Evolutionary conservation across 192 early-diverging fungal species (phyloP).

Genomic region (Funneliformis geosporum): DNA sequence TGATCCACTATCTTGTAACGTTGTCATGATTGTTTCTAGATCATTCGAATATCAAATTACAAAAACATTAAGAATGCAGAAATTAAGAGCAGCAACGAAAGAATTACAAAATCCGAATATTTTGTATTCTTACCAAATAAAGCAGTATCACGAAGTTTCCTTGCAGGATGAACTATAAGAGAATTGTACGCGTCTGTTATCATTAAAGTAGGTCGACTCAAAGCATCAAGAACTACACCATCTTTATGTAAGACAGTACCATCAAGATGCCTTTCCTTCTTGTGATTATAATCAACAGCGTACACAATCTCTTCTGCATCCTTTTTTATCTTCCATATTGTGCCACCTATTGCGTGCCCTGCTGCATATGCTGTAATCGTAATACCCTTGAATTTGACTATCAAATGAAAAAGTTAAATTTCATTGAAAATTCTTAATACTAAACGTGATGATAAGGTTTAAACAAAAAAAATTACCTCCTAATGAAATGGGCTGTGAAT

Average conservation of each 20-base stretch:
- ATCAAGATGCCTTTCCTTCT: slow-evolving; percentile 84
- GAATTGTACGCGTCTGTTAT: slow-evolving; percentile 92
- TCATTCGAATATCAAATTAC: background rate
- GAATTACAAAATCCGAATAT: background rate
- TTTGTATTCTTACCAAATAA: slow-evolving; percentile 64
- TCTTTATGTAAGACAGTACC: slow-evolving; percentile 65
- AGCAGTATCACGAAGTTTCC: slow-evolving; percentile 72
- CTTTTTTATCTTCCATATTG: slow-evolving; percentile 95
- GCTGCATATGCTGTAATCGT: slow-evolving; percentile 89
- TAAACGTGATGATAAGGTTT: background rate
- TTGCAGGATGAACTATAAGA: slow-evolving; percentile 61
- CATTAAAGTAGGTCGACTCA: slow-evolving; percentile 82
- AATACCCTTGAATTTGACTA: slow-evolving; percentile 79
- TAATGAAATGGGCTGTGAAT: slow-evolving; percentile 81
- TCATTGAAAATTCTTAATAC: background rate
- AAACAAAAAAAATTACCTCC: slow-evolving; percentile 45
- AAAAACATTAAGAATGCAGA: background rate
- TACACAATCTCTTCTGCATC: slow-evolving; percentile 93
- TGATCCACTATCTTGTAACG: slow-evolving; percentile 69
- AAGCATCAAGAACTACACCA: slow-evolving; percentile 62
- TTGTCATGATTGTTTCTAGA: slow-evolving; percentile 63
- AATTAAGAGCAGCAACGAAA: background rate
- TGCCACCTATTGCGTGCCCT: slow-evolving; percentile 94
- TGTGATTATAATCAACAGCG: slow-evolving; percentile 95
- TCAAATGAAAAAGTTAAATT: background rate